These are phyloP conservation scores for Helenozyma baotianmanensis DNA, from an alignment of 805 yeast genomes.

Conservation along the genomic window DNA sequence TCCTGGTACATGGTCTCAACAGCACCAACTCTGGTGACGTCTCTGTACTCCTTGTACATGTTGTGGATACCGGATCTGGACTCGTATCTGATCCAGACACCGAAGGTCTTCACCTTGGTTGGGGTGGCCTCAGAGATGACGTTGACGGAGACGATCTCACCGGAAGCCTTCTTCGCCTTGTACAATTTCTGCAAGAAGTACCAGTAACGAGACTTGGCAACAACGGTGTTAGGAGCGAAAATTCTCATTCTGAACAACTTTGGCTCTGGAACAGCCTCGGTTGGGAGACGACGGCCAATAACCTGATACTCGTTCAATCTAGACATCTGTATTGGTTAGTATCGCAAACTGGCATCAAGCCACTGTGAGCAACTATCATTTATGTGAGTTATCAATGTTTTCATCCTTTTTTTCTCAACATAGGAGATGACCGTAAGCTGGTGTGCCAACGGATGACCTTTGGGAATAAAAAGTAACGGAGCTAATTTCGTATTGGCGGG, in stretches of 20 bases:
- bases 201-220: constrained; percentile 99
- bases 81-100: constrained; percentile 99
- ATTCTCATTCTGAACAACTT: constrained; percentile 99
- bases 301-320: constrained; percentile 99
- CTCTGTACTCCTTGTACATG: constrained; percentile 99
- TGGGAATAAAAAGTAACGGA: no score
- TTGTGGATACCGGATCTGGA: constrained; percentile 99
- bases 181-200: constrained; percentile 98
- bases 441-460: neutral
- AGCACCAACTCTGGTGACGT: constrained; percentile 97
- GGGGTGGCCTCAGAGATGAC: constrained; percentile 91
- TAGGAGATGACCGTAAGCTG: neutral
- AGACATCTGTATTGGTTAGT: constrained; percentile 54
- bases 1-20: constrained; percentile 98
- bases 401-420: neutral
- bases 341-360: no score
- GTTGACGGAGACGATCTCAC: constrained; percentile 96
- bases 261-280: constrained; percentile 98
- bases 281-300: constrained; percentile 99
- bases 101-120: constrained; percentile 99
- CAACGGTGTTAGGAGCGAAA: constrained; percentile 97
- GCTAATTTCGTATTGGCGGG: no score
- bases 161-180: constrained; percentile 99
- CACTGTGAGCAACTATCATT: no score
- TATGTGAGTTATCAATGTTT: no score